Evolutionary conservation across 2,329 filamentous ascomycete species (phyloP), one percentile per base, ranked within the genome.

Genomic region (Colletotrichum sp.): DNA sequence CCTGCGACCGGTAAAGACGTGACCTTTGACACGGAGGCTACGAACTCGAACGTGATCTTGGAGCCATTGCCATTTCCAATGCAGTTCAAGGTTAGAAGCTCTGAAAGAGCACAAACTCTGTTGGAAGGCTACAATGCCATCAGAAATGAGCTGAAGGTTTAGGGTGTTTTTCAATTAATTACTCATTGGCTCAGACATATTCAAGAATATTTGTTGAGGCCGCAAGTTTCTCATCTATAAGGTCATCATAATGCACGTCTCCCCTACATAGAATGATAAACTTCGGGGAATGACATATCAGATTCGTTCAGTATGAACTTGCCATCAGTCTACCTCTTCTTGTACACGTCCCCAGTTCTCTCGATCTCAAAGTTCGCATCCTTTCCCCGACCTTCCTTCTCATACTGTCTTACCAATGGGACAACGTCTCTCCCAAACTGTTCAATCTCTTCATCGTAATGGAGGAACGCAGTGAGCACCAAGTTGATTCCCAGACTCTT

Each of bases 391-490:
- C 88, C 88, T 77, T 88, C 81, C 28, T 80, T 84, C 81, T 90
- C 89, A 69, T 89, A 75, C 78, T 87, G 82, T 68, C 88, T 83
- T 4, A 90, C 88, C 39, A 89, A 80, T 9, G 88, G 85, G 55
- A 90, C 69, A 0, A 90, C 86, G 52, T 88, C 82, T 59, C 82
- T 81, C 1, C 88, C 88, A 80, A 90, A 90, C 60, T 81, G 79
- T 79, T 89, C 84, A 71, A 90, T 88, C 75, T 90, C 89, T 26
- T 89, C 87, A 8, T 90, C 88, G 73, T 90, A 90, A 77, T 90
- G 88, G 78, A 90, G 79, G 78, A 89, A 89, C 0, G 87, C 88
- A 1, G 86, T 85, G 75, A 90, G 72, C 71, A 87, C 78, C 64
- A 90, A 83, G 75, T 87, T 81, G 16, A 87, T 82, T 2, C 85